Evolutionary conservation across 805 yeast species (phyloP), one percentile per base, ranked within the genome.

Genomic region (Candida wancherniae): DNA sequence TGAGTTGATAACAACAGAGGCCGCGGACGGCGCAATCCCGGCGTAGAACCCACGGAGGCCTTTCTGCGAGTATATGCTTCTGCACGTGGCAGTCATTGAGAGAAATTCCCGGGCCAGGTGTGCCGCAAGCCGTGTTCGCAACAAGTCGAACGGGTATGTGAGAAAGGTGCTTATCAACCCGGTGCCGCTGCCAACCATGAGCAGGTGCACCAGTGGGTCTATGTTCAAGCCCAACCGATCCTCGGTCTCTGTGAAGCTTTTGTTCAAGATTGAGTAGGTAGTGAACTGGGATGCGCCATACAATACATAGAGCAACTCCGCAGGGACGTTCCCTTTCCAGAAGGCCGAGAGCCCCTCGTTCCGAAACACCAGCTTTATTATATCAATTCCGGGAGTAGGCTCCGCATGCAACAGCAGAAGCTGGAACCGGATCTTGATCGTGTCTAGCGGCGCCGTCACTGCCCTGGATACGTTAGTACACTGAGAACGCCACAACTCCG

Each of bases 241-340:
- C 29, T 62, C 63, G 2, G 53, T 19, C 1, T 55, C 38, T 1
- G 60, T 46, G n/a, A 80, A 48, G 13, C 55, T 29, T 5, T 50
- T 54, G 51, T 80, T 84, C 19, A 75, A 56, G 0, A 67, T 51
- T 1, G 86, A 67, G 48, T 80, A 84, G 1, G 84, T 60, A 1
- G 90, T 66, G 58, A 92, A 92, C 54, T 92, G 97, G 0, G 75
- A 61, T 1, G 84, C 84, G 9, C 97, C 96, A 48, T 90, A 92
- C 8, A 83, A 44, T 9, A 90, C 62, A 49, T 92, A 92, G 77
- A 92, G 73, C 22, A 77, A 55, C 41, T 86, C 86, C 0, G 97
- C 98, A 0, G 98, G 95, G 0, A 85, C 69, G 51, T 92, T 92
- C 0, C 98, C 98, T 53, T 87, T 88, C 97, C 97, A 92, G n/a